phyloP scores from a whole-genome alignment of 768 basidiomycete genomes.

The Russula brevipes region DNA sequence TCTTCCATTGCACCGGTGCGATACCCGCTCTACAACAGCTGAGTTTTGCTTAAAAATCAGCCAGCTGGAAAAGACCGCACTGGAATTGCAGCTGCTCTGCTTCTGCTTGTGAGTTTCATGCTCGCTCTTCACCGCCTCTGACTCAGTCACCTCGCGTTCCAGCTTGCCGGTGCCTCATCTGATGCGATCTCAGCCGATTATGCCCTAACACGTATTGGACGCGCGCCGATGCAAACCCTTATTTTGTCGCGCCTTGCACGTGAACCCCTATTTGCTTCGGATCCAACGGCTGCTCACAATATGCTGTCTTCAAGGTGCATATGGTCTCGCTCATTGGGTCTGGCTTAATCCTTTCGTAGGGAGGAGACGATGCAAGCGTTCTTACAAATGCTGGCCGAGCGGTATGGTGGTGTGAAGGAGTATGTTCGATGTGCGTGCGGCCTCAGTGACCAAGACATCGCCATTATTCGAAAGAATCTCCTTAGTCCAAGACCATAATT shows the following conservation, averaged over 20 bases:
- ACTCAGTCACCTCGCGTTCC: not conserved
- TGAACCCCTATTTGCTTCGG: constrained; percentile 68
- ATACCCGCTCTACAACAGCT: not conserved
- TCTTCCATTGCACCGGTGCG: constrained; percentile 75
- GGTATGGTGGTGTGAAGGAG: constrained; percentile 62
- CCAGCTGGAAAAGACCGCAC: constrained; percentile 80
- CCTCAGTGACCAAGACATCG: constrained; percentile 60
- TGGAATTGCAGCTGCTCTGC: constrained; percentile 65
- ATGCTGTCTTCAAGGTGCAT: constrained; percentile 75
- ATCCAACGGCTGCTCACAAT: constrained; percentile 71
- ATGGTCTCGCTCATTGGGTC: not conserved
- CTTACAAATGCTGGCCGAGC: constrained; percentile 51
- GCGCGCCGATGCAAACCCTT: constrained; percentile 69
- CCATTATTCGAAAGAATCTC: constrained; percentile 54
- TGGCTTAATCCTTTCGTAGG: constrained; percentile 33
- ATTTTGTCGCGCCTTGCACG: constrained; percentile 63
- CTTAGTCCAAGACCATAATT: constrained; percentile 27
- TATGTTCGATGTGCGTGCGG: constrained; percentile 55
- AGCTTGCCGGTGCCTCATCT: constrained; percentile 72
- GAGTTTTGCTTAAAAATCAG: not conserved
- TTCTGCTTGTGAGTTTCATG: constrained; percentile 52
- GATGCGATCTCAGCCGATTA: constrained; percentile 67
- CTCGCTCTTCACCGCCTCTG: not conserved
- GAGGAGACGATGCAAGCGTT: constrained; percentile 75
- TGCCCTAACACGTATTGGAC: constrained; percentile 69